These are phyloP conservation scores for Plasmodium malariae DNA, from an alignment of 169 alveolate species.

Conservation along the genomic window DNA sequence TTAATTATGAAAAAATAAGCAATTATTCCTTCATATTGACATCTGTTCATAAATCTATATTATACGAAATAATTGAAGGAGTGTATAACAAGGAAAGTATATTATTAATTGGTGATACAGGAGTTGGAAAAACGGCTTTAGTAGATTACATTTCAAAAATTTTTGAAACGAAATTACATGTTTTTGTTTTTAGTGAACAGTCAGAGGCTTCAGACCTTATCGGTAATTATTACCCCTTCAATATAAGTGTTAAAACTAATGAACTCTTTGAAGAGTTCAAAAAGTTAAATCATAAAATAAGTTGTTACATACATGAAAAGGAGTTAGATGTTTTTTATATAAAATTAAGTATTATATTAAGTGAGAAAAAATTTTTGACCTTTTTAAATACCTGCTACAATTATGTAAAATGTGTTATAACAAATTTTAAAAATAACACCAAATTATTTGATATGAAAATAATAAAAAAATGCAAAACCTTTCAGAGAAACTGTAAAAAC, in stretches of 20 bases:
- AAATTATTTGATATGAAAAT: constrained; percentile 46
- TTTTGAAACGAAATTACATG: constrained; percentile 91
- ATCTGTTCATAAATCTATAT: constrained; percentile 86
- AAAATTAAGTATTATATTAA: constrained; percentile 38
- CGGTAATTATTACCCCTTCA: constrained; percentile 89
- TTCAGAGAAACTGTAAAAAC: constrained; percentile 24
- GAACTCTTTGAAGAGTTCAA: constrained; percentile 36
- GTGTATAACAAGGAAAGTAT: constrained; percentile 94
- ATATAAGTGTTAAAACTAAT: constrained; percentile 68
- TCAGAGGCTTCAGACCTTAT: constrained; percentile 94
- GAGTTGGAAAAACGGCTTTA: constrained; percentile 98
- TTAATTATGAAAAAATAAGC: constrained; percentile 17
- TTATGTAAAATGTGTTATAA: constrained; percentile 15
- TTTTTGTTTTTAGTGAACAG: constrained; percentile 94
- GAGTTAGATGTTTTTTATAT: constrained; percentile 37
- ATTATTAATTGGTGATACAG: constrained; percentile 99
- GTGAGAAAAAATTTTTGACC: constrained; percentile 66
- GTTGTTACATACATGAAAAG: background rate
- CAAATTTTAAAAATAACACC: constrained; percentile 23
- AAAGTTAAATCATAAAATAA: constrained; percentile 20
- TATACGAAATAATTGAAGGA: constrained; percentile 88
- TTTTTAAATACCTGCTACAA: constrained; percentile 65
- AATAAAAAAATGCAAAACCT: constrained; percentile 11
- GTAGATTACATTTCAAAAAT: constrained; percentile 93
- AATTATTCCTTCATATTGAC: constrained; percentile 71